These are phyloP conservation scores for Mycena maculata DNA, from an alignment of 768 basidiomycete species.

Conservation along the genomic window DNA sequence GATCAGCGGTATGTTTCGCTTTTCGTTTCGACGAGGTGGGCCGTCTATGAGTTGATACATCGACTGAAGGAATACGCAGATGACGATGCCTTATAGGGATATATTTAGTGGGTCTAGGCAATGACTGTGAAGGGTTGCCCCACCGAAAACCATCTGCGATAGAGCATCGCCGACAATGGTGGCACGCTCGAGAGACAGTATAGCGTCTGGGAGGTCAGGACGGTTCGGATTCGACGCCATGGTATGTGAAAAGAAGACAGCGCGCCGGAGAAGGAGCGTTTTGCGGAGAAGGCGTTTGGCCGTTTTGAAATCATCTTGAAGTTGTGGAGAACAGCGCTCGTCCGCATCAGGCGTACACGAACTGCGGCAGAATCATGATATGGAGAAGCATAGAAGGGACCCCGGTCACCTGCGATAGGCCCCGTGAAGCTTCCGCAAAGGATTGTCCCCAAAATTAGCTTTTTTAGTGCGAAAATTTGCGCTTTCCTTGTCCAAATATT, in stretches of 20 bases:
- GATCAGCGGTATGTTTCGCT: slow-evolving; percentile 42
- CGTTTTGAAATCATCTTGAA: too few relatives aligned
- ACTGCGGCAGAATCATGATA: too few relatives aligned
- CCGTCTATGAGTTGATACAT: slow-evolving; percentile 22
- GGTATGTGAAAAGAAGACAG: not conserved
- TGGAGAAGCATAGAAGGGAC: too few relatives aligned
- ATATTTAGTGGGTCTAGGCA: not conserved
- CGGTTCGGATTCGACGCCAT: slow-evolving; percentile 28
- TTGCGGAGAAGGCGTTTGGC: too few relatives aligned
- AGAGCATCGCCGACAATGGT: slow-evolving; percentile 22
- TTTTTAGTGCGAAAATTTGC: too few relatives aligned
- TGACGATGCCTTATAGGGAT: slow-evolving; percentile 10
- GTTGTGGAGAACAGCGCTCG: too few relatives aligned
- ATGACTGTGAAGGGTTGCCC: not conserved
- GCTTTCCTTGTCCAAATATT: too few relatives aligned
- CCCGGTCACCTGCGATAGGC: too few relatives aligned
- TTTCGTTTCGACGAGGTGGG: slow-evolving; percentile 11
- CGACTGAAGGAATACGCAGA: slow-evolving; percentile 20
- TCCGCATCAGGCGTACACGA: too few relatives aligned
- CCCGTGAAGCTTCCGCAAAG: too few relatives aligned
- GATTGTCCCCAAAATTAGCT: too few relatives aligned
- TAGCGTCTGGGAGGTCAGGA: slow-evolving; percentile 24
- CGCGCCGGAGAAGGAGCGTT: too few relatives aligned
- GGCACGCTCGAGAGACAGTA: slow-evolving; percentile 19
- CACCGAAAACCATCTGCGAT: slow-evolving; percentile 30